These are phyloP conservation scores for Starmerella bombi DNA, from an alignment of 805 yeast species.

Conservation along the genomic window DNA sequence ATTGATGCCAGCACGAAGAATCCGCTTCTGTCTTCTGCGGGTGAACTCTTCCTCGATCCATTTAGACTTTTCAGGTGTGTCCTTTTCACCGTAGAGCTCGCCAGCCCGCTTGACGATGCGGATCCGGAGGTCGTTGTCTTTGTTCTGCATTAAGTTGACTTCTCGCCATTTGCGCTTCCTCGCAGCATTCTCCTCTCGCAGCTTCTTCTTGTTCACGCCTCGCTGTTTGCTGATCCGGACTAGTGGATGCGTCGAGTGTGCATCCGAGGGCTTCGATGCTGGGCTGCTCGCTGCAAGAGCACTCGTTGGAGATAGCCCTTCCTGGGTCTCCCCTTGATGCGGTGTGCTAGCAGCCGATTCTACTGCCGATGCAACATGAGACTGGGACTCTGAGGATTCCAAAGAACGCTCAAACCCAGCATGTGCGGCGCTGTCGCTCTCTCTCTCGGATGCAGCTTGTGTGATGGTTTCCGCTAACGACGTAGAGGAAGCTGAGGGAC, in stretches of 20 bases:
- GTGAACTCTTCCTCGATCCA: conserved; percentile 72
- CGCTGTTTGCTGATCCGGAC: not conserved
- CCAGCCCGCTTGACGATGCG: conserved; percentile 65
- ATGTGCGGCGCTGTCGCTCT: not conserved
- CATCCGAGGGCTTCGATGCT: not conserved
- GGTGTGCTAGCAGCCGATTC: not conserved
- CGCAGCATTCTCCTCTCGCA: conserved; percentile 56
- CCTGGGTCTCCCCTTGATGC: too few species aligned
- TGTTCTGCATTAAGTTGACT: conserved; percentile 63
- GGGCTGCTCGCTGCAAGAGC: not conserved
- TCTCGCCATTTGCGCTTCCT: conserved; percentile 78
- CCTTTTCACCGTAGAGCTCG: conserved; percentile 47
- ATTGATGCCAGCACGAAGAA: conserved; percentile 29
- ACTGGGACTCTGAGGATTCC: not conserved
- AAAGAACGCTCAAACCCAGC: too few species aligned
- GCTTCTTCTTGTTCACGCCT: conserved; percentile 36
- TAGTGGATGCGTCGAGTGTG: not conserved
- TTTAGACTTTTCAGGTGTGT: conserved; percentile 38
- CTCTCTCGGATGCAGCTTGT: not conserved
- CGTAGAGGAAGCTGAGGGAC: conserved; percentile 11
- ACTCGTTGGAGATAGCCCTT: too few species aligned
- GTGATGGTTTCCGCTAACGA: conserved; percentile 12
- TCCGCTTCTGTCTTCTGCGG: conserved; percentile 47
- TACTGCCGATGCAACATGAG: not conserved
- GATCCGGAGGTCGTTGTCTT: conserved; percentile 74